These are phyloP conservation scores for Eremochloa ophiuroides DNA, from an alignment of 176 grass and related monocot species.

Conservation along the genomic window DNA sequence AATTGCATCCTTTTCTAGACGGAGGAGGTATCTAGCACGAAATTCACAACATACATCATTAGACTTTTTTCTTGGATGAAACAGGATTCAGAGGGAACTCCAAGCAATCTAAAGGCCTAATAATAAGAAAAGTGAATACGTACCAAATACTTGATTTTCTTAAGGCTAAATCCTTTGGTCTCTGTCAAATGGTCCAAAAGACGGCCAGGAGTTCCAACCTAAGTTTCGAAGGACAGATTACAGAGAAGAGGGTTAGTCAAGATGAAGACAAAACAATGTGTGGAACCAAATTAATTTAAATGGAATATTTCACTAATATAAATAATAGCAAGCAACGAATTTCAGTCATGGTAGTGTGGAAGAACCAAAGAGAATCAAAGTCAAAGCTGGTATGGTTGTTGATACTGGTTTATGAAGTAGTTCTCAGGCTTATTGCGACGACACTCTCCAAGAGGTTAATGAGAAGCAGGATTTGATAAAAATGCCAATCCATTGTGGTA, in stretches of 20 bases:
- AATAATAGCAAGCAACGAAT: not conserved
- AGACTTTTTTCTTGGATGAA: not conserved
- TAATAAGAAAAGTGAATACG: not conserved
- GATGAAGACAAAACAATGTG: slow-evolving; percentile 12
- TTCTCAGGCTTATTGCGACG: not conserved
- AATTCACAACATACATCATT: not conserved
- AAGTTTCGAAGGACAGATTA: slow-evolving; percentile 32
- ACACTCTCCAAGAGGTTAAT: not conserved
- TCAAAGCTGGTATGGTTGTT: not conserved
- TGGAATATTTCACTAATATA: not conserved
- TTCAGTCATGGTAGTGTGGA: not conserved
- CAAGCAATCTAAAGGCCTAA: not conserved
- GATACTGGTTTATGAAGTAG: not conserved
- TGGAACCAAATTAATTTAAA: slow-evolving; percentile 2
- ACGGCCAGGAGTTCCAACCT: slow-evolving; percentile 84
- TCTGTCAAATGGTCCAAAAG: slow-evolving; percentile 83
- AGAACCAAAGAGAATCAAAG: not conserved
- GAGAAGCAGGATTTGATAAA: not conserved
- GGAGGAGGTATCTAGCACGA: not conserved
- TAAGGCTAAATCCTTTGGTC: slow-evolving; percentile 88
- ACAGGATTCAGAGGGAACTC: not conserved
- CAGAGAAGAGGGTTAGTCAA: not conserved
- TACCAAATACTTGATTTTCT: slow-evolving; percentile 85
- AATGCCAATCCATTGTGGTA: not conserved
- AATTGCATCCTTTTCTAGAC: not conserved